phyloP scores from a whole-genome alignment of 768 basidiomycete genomes.

The Austroboletus festivus region DNA sequence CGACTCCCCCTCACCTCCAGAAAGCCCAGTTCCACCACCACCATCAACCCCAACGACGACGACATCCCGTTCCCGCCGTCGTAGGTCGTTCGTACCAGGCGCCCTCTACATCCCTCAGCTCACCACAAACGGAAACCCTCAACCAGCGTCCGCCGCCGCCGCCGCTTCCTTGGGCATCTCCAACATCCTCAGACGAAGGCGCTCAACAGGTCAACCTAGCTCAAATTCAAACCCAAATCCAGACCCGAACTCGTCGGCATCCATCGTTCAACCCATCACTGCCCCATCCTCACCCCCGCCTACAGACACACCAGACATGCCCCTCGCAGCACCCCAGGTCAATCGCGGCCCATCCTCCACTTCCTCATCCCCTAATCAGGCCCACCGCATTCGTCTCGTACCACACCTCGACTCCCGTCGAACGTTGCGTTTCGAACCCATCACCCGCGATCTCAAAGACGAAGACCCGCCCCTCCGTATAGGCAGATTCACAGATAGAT shows the following conservation, averaged over 20 bases:
- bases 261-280: conserved; percentile 3
- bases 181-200: conserved; percentile 63
- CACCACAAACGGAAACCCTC: conserved; percentile 31
- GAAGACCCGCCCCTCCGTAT: conserved; percentile 75
- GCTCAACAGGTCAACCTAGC: conserved; percentile 57
- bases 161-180: conserved; percentile 48
- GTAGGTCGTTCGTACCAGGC: conserved; percentile 39
- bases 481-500: conserved; percentile 90
- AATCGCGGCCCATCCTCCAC: conserved; percentile 18
- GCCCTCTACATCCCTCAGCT: conserved; percentile 34
- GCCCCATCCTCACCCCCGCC: conserved; percentile 15
- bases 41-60: too few species aligned
- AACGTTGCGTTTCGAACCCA: conserved; percentile 89
- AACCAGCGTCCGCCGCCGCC: conserved; percentile 13
- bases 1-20: conserved; percentile 43
- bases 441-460: conserved; percentile 77
- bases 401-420: conserved; percentile 91
- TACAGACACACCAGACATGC: conserved; percentile 9
- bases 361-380: conserved; percentile 20
- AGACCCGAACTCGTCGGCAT: conserved; percentile 10
- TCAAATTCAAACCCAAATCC: neutral
- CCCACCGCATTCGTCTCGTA: conserved; percentile 87
- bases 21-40: conserved; percentile 36
- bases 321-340: conserved; percentile 20
- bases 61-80: conserved; percentile 35